Evolutionary conservation across 176 grass and related monocot species (phyloP).

Genomic region (Oryza nivara): DNA sequence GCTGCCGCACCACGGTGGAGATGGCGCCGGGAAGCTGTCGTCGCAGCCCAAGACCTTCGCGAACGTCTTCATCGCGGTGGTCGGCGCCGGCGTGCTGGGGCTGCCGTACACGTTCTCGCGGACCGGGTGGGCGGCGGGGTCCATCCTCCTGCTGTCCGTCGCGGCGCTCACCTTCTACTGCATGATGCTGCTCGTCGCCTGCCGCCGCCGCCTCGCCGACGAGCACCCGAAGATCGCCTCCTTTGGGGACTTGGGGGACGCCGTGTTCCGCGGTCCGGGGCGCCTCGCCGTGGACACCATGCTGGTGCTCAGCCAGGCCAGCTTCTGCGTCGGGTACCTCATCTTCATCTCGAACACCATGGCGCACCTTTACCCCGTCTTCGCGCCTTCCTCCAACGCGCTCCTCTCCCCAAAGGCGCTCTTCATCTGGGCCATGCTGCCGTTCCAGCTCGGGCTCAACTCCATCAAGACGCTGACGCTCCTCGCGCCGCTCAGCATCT

Average conservation of each 20-base stretch:
- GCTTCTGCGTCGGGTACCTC: slow-evolving; percentile 91
- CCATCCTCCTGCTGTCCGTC: slow-evolving; percentile 60
- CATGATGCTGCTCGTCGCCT: slow-evolving; percentile 93
- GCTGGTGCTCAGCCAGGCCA: slow-evolving; percentile 88
- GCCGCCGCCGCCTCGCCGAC: slow-evolving; percentile 66
- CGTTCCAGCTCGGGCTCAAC: slow-evolving; percentile 95
- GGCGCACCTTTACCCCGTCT: slow-evolving; percentile 60
- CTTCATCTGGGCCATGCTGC: slow-evolving; percentile 81
- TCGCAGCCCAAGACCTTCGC: slow-evolving; percentile 97
- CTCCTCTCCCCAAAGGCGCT: slow-evolving; percentile 72
- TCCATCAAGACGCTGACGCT: slow-evolving; percentile 95
- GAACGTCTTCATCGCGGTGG: slow-evolving; percentile 97
- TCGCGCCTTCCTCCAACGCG: slow-evolving; percentile 38
- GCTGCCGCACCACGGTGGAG: slow-evolving; percentile 52
- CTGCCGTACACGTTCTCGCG: slow-evolving; percentile 95
- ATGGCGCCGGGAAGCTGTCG: slow-evolving; percentile 41
- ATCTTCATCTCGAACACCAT: slow-evolving; percentile 94
- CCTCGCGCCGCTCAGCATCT: slow-evolving; percentile 89
- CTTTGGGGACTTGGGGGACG: slow-evolving; percentile 81
- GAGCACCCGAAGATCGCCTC: slow-evolving; percentile 68
- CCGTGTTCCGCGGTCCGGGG: slow-evolving; percentile 58
- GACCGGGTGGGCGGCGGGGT: slow-evolving; percentile 81
- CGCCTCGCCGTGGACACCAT: slow-evolving; percentile 77
- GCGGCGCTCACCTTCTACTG: slow-evolving; percentile 88
- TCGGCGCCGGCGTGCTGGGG: slow-evolving; percentile 94